Evolutionary conservation across 768 basidiomycete genomes (phyloP).

Genomic region (Goffeauzyma gilvescens): DNA sequence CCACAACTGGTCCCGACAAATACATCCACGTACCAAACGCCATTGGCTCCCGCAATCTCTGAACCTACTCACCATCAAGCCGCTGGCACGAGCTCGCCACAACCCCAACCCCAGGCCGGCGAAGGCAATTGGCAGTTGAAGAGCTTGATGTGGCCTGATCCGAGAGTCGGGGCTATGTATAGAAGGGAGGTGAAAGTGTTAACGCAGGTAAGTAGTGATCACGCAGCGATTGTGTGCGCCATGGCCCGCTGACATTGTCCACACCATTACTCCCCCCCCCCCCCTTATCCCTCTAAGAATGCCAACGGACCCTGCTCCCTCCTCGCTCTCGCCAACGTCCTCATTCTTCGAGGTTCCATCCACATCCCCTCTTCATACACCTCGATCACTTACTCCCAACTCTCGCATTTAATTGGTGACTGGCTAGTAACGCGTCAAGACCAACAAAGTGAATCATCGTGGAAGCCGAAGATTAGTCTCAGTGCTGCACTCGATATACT

Average conservation of each 20-base stretch:
- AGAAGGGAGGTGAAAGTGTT: conserved; percentile 14
- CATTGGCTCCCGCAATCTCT: no score
- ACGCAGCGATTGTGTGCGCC: background rate
- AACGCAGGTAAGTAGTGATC: conserved; percentile 9
- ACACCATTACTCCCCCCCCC: no score
- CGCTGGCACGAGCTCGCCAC: no score
- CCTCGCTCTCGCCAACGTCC: conserved; percentile 51
- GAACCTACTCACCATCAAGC: no score
- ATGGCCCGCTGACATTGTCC: background rate
- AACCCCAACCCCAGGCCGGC: no score
- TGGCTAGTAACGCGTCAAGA: conserved; percentile 43
- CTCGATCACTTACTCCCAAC: conserved; percentile 63
- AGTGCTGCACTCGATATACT: conserved; percentile 56
- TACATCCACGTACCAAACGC: no score
- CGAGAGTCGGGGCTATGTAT: conserved; percentile 13
- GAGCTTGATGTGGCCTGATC: conserved; percentile 20
- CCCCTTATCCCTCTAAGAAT: conserved; percentile 9
- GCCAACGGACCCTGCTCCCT: conserved; percentile 19
- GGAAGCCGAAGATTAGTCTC: no score
- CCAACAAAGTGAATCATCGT: conserved; percentile 21
- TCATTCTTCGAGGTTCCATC: conserved; percentile 68
- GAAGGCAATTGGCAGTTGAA: conserved; percentile 17
- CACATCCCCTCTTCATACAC: conserved; percentile 48
- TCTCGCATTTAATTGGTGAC: conserved; percentile 66
- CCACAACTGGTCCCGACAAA: no score